phyloP scores from a whole-genome alignment of 83 land plant genomes.

The Larix sibirica region DNA sequence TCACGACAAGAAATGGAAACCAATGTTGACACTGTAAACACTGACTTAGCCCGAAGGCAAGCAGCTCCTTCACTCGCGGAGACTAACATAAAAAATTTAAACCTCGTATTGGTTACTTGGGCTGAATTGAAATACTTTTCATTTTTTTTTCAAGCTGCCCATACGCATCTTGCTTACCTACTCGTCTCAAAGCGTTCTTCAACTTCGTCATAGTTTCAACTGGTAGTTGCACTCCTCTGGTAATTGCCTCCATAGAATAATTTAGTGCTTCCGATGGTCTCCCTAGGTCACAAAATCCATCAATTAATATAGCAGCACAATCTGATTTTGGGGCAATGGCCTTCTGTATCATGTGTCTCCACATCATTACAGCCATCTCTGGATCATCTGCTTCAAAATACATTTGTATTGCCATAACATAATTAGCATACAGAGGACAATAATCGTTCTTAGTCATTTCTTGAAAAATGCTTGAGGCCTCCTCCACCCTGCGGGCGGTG shows the following conservation, averaged over 20 bases:
- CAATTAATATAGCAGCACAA: constrained; percentile 7
- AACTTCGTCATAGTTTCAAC: constrained; percentile 18
- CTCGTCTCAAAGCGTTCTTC: constrained; percentile 16
- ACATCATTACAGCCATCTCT: constrained; percentile 15
- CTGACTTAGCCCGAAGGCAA: too few relatives aligned
- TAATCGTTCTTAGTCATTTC: constrained; percentile 25
- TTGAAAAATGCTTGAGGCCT: constrained; percentile 13
- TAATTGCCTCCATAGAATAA: constrained; percentile 13
- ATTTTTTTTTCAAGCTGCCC: constrained; percentile 8
- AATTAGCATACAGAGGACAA: constrained; percentile 13
- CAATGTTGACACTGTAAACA: too few relatives aligned
- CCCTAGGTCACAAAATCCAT: constrained; percentile 20
- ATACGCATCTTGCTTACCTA: constrained; percentile 7
- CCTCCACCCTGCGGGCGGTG: background rate
- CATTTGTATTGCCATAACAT: constrained; percentile 11
- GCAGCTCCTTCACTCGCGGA: too few relatives aligned
- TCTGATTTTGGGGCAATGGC: background rate
- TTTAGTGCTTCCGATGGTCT: constrained; percentile 19
- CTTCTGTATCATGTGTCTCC: constrained; percentile 17
- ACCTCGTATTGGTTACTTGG: background rate
- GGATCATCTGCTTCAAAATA: constrained; percentile 24
- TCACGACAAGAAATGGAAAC: too few relatives aligned
- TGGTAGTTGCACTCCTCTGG: constrained; percentile 1
- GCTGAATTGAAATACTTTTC: background rate
- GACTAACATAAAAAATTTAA: too few relatives aligned